Evolutionary conservation across 306 rosid genomes (phyloP), one percentile per base, ranked within the genome.

Genomic region (Purshia tridentata): DNA sequence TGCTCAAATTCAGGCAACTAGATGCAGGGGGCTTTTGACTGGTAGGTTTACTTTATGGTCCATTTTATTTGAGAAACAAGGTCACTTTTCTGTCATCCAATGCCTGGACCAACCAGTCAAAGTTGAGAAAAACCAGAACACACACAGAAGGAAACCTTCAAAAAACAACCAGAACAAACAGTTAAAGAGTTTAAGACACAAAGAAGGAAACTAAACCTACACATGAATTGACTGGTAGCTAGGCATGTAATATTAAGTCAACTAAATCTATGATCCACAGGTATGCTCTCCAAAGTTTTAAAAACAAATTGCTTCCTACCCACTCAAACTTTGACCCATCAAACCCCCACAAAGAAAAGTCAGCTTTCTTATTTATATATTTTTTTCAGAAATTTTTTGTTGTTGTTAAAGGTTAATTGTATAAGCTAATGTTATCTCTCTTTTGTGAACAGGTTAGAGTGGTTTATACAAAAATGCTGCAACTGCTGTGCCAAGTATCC

Each of bases 391-490:
- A 29, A 29, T 1, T 29, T 23, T 23, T 23, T 23, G 29, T 29
- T 29, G 35, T 29, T 29, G 35, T 29, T 29, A 29, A 29, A 29
- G 35, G 35, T 29, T 29, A 29, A 29, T 29, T 29, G 35, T 29
- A 29, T 29, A 29, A 29, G 35, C 35, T 29, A 29, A 29, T 29
- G 35, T 73, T 70, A 18, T 6, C 1, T 78, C 29, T 45, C 67
- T 13, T n/a, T 79, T 73, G 52, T 57, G 47, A 72, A 81, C 91
- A 90, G 96, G 84, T 59, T 88, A 76, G 87, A 73, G 49, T 90
- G 93, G 91, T 72, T 90, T 64, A 72, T 86, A 72, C 82, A 80
- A 63, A 84, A 69, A 82, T 88, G 91, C 81, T 88, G 88, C 86
- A 63, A 68, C 39, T 86, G 88, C 79, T 82, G 82, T 77, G 13